These are phyloP conservation scores for Glycyrrhiza uralensis DNA, from an alignment of 306 rosid species.

Conservation along the genomic window DNA sequence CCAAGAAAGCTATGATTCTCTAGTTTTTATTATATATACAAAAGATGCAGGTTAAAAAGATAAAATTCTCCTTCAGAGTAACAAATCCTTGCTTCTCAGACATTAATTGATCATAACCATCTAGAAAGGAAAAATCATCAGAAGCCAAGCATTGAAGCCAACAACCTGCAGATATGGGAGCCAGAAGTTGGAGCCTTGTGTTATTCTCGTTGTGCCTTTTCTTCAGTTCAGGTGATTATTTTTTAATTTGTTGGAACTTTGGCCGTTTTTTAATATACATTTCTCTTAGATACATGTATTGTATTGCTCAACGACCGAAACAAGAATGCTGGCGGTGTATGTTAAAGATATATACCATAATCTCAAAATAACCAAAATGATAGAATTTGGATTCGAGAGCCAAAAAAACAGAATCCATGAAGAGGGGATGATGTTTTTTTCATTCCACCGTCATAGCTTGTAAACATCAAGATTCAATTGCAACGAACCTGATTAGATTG, in stretches of 20 bases:
- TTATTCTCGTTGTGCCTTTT: conserved; percentile 50
- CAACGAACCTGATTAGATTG: background rate
- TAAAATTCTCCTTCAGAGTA: conserved; percentile 43
- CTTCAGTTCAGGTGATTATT: conserved; percentile 59
- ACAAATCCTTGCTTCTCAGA: conserved; percentile 44
- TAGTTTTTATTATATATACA: conserved; percentile 12
- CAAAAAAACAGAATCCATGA: background rate
- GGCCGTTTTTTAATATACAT: background rate
- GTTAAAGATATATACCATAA: background rate
- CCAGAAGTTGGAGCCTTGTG: conserved; percentile 39
- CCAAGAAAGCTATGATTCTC: conserved; percentile 91
- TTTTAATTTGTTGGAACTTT: conserved; percentile 15
- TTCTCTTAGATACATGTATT: background rate
- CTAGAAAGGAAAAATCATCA: conserved; percentile 31
- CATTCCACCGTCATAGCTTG: background rate
- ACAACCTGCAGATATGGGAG: conserved; percentile 52
- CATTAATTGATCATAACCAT: conserved; percentile 43
- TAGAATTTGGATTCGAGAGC: background rate
- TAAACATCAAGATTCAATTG: background rate
- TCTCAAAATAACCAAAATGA: background rate
- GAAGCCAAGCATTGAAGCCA: conserved; percentile 24
- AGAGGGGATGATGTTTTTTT: background rate
- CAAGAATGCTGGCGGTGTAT: background rate
- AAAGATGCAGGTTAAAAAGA: conserved; percentile 37
- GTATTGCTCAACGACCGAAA: conserved; percentile 21